A percentile compares a stretch with the other conserved stretches of the same genome.
Conservation (phyloP, 176 grass and related monocot genomes). For the Leersia perrieri region DNA sequence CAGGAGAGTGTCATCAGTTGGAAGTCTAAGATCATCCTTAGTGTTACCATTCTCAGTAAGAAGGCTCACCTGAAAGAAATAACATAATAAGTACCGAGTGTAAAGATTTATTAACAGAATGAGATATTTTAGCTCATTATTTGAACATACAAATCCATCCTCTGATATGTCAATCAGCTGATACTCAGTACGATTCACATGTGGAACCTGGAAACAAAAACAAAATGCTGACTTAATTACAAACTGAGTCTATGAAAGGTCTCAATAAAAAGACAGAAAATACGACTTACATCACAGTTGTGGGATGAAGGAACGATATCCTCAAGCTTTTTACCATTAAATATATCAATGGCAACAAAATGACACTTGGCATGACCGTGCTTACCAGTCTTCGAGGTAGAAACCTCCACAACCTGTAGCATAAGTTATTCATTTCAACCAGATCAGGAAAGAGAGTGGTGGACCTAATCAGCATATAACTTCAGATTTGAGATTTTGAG, state of each 20-base stretch:
- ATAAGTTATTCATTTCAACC: slow-evolving; percentile 2
- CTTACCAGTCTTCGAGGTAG: slow-evolving; percentile 97
- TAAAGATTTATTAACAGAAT: background rate
- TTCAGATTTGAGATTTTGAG: background rate
- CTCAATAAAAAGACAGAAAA: slow-evolving; percentile 22
- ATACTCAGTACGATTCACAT: slow-evolving; percentile 88
- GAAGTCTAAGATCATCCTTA: slow-evolving; percentile 93
- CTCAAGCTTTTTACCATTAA: slow-evolving; percentile 94
- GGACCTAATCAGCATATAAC: background rate
- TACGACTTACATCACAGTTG: slow-evolving; percentile 81
- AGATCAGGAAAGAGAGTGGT: background rate
- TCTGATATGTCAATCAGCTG: slow-evolving; percentile 98
- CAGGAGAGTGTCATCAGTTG: slow-evolving; percentile 75
- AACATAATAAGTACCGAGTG: background rate
- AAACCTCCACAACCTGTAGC: slow-evolving; percentile 89
- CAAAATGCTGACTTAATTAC: background rate
- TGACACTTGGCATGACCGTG: slow-evolving; percentile 94
- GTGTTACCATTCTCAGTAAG: slow-evolving; percentile 77
- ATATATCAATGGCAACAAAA: slow-evolving; percentile 92
- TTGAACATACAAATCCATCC: slow-evolving; percentile 87
- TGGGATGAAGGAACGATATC: slow-evolving; percentile 98
- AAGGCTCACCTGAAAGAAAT: slow-evolving; percentile 72
- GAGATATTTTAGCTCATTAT: background rate
- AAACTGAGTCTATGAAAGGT: slow-evolving; percentile 8
- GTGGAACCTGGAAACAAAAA: slow-evolving; percentile 57